Evolutionary conservation across 805 yeast species (phyloP), one percentile per base, ranked within the genome.

Genomic region (Cyberlindnera maclurae): DNA sequence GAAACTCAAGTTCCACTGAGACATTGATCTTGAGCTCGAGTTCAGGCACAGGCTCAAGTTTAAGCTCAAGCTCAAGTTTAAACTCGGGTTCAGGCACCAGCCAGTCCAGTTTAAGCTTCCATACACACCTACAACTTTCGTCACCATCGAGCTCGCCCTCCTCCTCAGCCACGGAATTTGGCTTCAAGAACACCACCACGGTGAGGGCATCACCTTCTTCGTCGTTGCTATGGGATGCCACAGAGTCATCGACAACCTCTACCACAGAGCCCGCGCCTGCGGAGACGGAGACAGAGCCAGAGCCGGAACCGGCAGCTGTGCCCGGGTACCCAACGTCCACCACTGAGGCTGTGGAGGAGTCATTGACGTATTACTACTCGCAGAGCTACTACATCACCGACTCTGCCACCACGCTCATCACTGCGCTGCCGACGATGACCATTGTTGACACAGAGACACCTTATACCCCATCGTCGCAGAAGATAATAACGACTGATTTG

Each of bases 381-480:
- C 59, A 50, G 35, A 39, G 40, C 1, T 51, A 43, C 34, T 37
- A 34, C 27, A 42, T 48, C 15, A 48, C 57, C 5, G 51, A 32
- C 16, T 39, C 38, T 1, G 17, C 44, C 3, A 50, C 54, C 1
- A 47, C 56, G 6, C 15, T 50, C 15, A 46, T 42, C 0, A 53
- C 56, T 7, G 37, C 39, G 4, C 29, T 54, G 4, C 51, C 54
- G 9, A 35, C 41, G 5, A 38, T 50, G 8, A 44, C 50, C 5
- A 20, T 37, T 12, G 31, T 36, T 5, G 38, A 29, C 12, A 9
- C 22, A 15, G 33, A 36, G 5, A 12, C 35, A 39, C 17, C 15
- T 35, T 13, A 42, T 32, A 17, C 35, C 29, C 16, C 30, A 37
- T 10, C 34, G 17, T 5, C 38, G 31, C 30, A 28, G 20, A 29